phyloP scores from a whole-genome alignment of 2,329 filamentous ascomycete species.

The Coniella vitis region DNA sequence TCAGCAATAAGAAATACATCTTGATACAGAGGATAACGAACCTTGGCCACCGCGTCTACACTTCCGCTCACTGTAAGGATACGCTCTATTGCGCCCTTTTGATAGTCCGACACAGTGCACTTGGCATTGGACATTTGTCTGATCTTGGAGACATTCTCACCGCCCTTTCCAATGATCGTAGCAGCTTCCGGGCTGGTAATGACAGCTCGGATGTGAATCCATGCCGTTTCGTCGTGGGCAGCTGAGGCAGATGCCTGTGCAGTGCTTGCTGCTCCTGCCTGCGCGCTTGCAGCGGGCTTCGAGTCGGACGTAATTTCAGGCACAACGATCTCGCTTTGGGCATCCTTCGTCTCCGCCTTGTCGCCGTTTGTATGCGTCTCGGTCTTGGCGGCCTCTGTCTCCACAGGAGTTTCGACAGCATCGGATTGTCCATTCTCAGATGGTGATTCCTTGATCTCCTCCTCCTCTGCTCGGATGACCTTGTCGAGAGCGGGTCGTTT shows the following conservation, averaged over 20 bases:
- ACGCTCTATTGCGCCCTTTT: conserved; percentile 92
- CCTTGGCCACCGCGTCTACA: conserved; percentile 95
- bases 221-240: conserved; percentile 81
- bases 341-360: conserved; percentile 47
- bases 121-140: conserved; percentile 91
- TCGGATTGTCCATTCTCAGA: conserved; percentile 30
- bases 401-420: conserved; percentile 24
- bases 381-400: conserved; percentile 41
- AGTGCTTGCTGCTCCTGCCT: conserved; percentile 29
- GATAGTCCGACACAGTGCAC: conserved; percentile 98
- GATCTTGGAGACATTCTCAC: conserved; percentile 97
- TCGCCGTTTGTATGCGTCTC: conserved; percentile 43
- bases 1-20: conserved; percentile 4
- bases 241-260: conserved; percentile 41
- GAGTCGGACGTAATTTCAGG: conserved; percentile 51
- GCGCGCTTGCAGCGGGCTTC: conserved; percentile 38
- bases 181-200: conserved; percentile 97
- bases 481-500: conserved; percentile 97
- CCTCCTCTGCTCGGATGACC: conserved; percentile 63
- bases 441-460: conserved; percentile 43
- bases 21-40: conserved; percentile 33
- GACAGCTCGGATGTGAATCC: conserved; percentile 95
- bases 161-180: conserved; percentile 96
- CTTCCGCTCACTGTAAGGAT: conserved; percentile 95
- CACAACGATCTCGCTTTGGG: conserved; percentile 62